phyloP scores from a whole-genome alignment of 805 yeast genomes.

The Kodamaea jinghongensis region DNA sequence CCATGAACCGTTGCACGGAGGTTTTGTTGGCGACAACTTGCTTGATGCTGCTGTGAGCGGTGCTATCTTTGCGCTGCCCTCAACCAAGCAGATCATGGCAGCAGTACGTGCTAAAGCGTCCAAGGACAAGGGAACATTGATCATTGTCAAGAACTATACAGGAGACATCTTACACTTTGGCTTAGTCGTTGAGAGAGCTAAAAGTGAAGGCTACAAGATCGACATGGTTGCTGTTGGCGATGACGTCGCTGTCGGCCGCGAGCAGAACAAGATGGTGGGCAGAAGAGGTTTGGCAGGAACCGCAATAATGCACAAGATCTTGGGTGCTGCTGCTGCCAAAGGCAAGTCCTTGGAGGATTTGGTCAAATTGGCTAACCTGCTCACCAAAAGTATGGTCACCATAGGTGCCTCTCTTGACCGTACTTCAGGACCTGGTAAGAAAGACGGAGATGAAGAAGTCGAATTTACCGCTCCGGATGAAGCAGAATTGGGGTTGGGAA shows the following conservation, averaged over 20 bases:
- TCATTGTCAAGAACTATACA: constrained; percentile 88
- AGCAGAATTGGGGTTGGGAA: constrained; percentile 92
- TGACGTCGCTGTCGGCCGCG: constrained; percentile 91
- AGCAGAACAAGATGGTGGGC: constrained; percentile 88
- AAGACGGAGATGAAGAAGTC: constrained; percentile 25
- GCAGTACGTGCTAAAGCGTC: constrained; percentile 59
- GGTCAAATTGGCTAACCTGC: constrained; percentile 54
- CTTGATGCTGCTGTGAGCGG: constrained; percentile 90
- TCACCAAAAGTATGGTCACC: constrained; percentile 71
- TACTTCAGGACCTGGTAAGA: constrained; percentile 83
- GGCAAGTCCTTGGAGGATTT: constrained; percentile 48
- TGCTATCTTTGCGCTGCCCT: constrained; percentile 89
- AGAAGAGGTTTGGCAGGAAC: constrained; percentile 95
- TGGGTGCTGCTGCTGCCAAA: constrained; percentile 66
- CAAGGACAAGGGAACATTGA: constrained; percentile 59
- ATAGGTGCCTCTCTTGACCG: constrained; percentile 89
- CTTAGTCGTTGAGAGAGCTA: constrained; percentile 84
- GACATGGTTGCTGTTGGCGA: constrained; percentile 81
- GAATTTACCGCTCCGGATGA: constrained; percentile 55
- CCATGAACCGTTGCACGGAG: constrained; percentile 93
- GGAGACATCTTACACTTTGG: constrained; percentile 95
- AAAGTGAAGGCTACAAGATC: constrained; percentile 67
- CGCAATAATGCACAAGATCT: constrained; percentile 75
- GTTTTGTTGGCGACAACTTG: constrained; percentile 81
- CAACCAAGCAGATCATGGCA: constrained; percentile 80